These are phyloP conservation scores for Esteya vermicola DNA, from an alignment of 2,329 filamentous ascomycete genomes.

Conservation along the genomic window DNA sequence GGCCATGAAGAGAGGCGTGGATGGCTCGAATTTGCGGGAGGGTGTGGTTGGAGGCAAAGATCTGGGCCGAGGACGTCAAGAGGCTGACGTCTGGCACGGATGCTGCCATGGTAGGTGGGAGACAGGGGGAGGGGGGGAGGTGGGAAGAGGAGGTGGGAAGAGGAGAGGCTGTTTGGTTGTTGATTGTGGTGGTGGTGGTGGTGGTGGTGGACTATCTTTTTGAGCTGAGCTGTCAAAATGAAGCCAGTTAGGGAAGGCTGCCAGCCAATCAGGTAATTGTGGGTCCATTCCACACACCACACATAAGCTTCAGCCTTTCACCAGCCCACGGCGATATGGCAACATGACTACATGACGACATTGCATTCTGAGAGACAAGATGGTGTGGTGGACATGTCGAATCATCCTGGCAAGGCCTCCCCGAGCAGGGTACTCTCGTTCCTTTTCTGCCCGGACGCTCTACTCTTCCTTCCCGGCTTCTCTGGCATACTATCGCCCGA, in stretches of 20 bases:
- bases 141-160: background rate
- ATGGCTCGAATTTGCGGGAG: conserved; percentile 50
- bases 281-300: too few relatives aligned
- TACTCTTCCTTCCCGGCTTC: too few relatives aligned
- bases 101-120: conserved; percentile 15
- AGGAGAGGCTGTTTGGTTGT: background rate
- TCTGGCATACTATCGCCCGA: too few relatives aligned
- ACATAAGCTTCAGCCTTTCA: too few relatives aligned
- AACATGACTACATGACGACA: too few relatives aligned
- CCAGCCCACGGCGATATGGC: too few relatives aligned
- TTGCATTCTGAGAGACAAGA: too few relatives aligned
- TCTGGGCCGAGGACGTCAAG: conserved; percentile 34
- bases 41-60: conserved; percentile 40
- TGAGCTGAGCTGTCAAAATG: background rate
- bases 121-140: background rate
- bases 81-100: conserved; percentile 27
- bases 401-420: too few relatives aligned
- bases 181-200: background rate
- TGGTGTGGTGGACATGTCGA: too few relatives aligned
- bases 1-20: conserved; percentile 42
- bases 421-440: too few relatives aligned
- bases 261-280: too few relatives aligned
- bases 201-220: background rate
- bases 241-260: background rate
- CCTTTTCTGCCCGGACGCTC: too few relatives aligned